phyloP scores from a whole-genome alignment of 2,329 filamentous ascomycete genomes.

The Pseudocercospora macadamiae region DNA sequence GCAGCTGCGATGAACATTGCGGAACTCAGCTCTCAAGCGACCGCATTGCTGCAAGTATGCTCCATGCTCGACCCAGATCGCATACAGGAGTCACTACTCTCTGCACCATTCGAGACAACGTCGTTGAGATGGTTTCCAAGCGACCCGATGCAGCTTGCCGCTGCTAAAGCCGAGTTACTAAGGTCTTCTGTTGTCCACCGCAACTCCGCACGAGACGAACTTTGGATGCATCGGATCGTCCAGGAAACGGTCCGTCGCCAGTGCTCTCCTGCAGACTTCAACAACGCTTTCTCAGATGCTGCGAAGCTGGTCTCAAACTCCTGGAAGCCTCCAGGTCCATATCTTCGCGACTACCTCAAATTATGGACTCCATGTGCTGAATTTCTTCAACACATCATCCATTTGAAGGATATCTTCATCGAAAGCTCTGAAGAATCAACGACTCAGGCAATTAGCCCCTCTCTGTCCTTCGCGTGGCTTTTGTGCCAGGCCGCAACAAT shows the following conservation, averaged over 20 bases:
- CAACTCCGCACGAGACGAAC: not conserved
- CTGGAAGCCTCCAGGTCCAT: not conserved
- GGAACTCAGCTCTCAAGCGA: not conserved
- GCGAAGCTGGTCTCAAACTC: not conserved
- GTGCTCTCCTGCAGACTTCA: not conserved
- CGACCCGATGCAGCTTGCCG: not conserved
- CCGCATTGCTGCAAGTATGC: not conserved
- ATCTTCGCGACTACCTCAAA: not conserved
- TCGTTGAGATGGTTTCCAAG: slow-evolving; percentile 6
- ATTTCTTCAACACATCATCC: slow-evolving; percentile 5
- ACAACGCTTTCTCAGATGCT: slow-evolving; percentile 4
- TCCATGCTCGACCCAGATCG: slow-evolving; percentile 11
- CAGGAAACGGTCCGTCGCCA: not conserved
- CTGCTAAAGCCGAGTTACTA: slow-evolving; percentile 4
- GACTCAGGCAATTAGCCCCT: not conserved
- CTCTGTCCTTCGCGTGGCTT: not conserved
- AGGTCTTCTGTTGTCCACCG: not conserved
- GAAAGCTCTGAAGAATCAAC: not conserved
- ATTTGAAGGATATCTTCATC: slow-evolving; percentile 1
- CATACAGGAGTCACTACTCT: slow-evolving; percentile 11
- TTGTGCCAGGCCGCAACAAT: not conserved
- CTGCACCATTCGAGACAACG: not conserved
- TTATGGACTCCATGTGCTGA: slow-evolving; percentile 8
- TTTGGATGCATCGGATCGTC: slow-evolving; percentile 12
- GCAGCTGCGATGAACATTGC: slow-evolving; percentile 4